phyloP scores from a whole-genome alignment of 2,329 filamentous ascomycete species.

The Penicillium sclerotiorum region DNA sequence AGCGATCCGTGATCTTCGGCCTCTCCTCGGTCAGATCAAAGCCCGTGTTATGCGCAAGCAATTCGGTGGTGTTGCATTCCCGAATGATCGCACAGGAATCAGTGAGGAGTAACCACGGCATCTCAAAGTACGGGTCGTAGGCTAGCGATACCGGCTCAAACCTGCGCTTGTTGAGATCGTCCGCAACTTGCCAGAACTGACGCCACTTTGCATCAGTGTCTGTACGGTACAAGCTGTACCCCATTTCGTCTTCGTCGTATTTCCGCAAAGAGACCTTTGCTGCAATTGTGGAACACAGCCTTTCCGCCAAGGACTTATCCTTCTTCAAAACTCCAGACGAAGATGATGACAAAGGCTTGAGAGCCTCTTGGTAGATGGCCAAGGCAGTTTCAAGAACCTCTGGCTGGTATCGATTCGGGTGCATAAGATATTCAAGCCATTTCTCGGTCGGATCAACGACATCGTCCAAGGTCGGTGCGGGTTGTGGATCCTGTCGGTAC shows the following conservation, averaged over 20 bases:
- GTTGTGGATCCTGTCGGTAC: slow-evolving; percentile 55
- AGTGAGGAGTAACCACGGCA: slow-evolving; percentile 82
- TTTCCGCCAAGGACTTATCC: slow-evolving; percentile 68
- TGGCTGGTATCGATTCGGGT: slow-evolving; percentile 77
- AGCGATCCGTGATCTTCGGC: slow-evolving; percentile 43
- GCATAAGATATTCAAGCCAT: slow-evolving; percentile 83
- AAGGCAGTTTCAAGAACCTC: slow-evolving; percentile 83
- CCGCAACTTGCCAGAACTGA: slow-evolving; percentile 80
- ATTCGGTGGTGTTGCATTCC: slow-evolving; percentile 76
- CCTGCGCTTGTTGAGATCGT: slow-evolving; percentile 83
- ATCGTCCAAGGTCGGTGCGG: slow-evolving; percentile 64
- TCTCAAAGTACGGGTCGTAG: slow-evolving; percentile 69
- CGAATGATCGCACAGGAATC: slow-evolving; percentile 79
- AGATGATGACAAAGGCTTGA: slow-evolving; percentile 43
- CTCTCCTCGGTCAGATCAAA: slow-evolving; percentile 40
- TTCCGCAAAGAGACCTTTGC: slow-evolving; percentile 68
- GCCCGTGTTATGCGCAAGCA: slow-evolving; percentile 69
- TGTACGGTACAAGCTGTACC: slow-evolving; percentile 73
- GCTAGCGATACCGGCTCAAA: slow-evolving; percentile 79
- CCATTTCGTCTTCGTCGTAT: slow-evolving; percentile 64
- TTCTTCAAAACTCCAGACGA: slow-evolving; percentile 48
- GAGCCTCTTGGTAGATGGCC: slow-evolving; percentile 73
- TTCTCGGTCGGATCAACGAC: slow-evolving; percentile 73
- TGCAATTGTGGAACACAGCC: slow-evolving; percentile 72
- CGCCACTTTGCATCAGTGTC: slow-evolving; percentile 85